Base-by-base conservation (phyloP, 1,284 basidiomycete genomes). In the Phellopilus nigrolimitatus region DNA sequence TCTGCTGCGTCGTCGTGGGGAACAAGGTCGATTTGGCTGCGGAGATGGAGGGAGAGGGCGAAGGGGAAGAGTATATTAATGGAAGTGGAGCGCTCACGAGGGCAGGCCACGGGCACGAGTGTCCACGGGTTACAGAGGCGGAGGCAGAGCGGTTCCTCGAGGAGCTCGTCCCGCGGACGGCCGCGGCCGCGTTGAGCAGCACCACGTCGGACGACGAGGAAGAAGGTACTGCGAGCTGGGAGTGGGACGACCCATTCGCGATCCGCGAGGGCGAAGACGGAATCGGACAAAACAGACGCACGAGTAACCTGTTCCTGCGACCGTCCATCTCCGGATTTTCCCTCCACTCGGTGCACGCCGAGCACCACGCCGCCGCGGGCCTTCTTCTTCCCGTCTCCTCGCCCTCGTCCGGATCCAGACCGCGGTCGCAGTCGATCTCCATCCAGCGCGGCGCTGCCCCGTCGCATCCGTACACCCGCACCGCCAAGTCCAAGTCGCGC, bases 1-100 rank as follows among this genome's bases (percentile, higher is more conserved):
- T 81, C 61, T 87, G 85, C 59, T 82, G 80, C 54, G 78, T 84
- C 6, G 74, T 89, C 6, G 88, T 91, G 1, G 89, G 88, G 46
- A 90, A 89, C 67, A 92, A 92, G 71, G 71, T 76, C 4, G 88
- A 91, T 64, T 62, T 88, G 3, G 57, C 62, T 4, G 51, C 55
- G 22, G 55, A 54, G 45, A 62, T 30, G 45, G 59, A 51, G 17
- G 31, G 37, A 46, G 38, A 28, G 55, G 57, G 30, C 47, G 39
- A 21, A 13, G 27, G 40, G n/a, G 40, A 9, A 21, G 40, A 15
- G 40, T 13, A 15, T 13, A n/a, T 37, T n/a, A n/a, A n/a, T n/a
- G n/a, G n/a, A n/a, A 37, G 34, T 15, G 22, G 38, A 24, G 19
- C 31, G 10, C 1, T 10, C 6, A 52, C 56, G 42, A 51, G 25